A percentile compares a stretch with the other conserved stretches of the same genome.
phyloP scores from a whole-genome alignment of 306 rosid species.

The Trifolium dubium region DNA sequence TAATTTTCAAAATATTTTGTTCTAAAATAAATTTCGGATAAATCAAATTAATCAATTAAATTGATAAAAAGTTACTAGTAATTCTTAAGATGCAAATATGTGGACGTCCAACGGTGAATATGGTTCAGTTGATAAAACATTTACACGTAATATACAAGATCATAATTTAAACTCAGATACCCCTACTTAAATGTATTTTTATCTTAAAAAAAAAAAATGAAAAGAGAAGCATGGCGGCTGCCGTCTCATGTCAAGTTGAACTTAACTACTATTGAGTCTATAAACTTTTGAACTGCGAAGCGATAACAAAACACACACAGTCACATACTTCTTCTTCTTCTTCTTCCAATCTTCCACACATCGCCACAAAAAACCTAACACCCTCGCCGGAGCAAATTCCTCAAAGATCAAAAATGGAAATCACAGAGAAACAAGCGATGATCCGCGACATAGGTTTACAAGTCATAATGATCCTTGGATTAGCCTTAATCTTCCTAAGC shows the following conservation, averaged over 20 bases:
- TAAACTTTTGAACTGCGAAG: conserved; percentile 5
- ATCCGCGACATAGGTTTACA: conserved; percentile 64
- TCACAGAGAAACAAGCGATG: conserved; percentile 47
- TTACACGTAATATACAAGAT: too few relatives aligned
- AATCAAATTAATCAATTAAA: too few relatives aligned
- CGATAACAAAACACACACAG: neutral
- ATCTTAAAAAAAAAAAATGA: too few relatives aligned
- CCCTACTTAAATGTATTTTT: too few relatives aligned
- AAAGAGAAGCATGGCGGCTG: conserved; percentile 37
- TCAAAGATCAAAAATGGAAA: conserved; percentile 20
- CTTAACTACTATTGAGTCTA: neutral
- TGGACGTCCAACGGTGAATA: too few relatives aligned
- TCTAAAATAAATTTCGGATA: too few relatives aligned
- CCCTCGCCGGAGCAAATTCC: neutral
- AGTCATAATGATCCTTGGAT: conserved; percentile 48
- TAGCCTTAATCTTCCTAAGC: conserved; percentile 55
- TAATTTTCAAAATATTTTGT: too few relatives aligned
- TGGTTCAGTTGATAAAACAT: too few relatives aligned
- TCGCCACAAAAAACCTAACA: neutral
- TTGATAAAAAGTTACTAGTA: too few relatives aligned
- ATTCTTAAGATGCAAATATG: too few relatives aligned
- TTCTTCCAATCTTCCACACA: neutral
- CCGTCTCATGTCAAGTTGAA: neutral
- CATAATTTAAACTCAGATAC: too few relatives aligned
- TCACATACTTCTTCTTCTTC: neutral